A percentile compares a stretch with the other conserved stretches of the same genome.
Evolutionary conservation across 2,329 filamentous ascomycete species (phyloP).

Genomic region (Aspergillus bombycis): DNA sequence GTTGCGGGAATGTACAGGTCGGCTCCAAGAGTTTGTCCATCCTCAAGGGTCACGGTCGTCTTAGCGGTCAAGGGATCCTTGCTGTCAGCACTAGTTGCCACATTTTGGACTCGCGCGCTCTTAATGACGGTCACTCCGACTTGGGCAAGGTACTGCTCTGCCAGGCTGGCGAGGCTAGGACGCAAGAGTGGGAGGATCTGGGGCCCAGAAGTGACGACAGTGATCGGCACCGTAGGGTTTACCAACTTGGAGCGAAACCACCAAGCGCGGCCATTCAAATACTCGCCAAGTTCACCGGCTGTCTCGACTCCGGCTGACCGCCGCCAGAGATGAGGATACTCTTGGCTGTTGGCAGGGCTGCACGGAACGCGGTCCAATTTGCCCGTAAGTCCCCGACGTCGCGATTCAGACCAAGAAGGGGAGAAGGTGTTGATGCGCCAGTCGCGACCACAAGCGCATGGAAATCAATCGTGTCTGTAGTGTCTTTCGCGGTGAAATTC

Average conservation of each 20-base stretch:
- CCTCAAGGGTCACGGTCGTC: slow-evolving; percentile 43
- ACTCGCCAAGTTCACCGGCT: slow-evolving; percentile 56
- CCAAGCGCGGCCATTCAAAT: slow-evolving; percentile 52
- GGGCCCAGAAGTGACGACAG: slow-evolving; percentile 44
- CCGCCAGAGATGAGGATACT: slow-evolving; percentile 46
- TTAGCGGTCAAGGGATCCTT: slow-evolving; percentile 26
- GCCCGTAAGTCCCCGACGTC: slow-evolving; percentile 38
- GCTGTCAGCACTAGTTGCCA: slow-evolving; percentile 32
- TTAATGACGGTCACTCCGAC: slow-evolving; percentile 55
- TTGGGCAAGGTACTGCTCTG: slow-evolving; percentile 46
- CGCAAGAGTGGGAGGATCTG: slow-evolving; percentile 49
- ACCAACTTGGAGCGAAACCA: slow-evolving; percentile 34
- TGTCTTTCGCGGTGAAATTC: not conserved
- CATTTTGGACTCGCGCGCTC: slow-evolving; percentile 40
- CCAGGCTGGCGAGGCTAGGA: slow-evolving; percentile 42
- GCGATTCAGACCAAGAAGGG: slow-evolving; percentile 45
- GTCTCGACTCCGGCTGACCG: slow-evolving; percentile 46
- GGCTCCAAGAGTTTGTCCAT: slow-evolving; percentile 44
- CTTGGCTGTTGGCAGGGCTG: slow-evolving; percentile 43
- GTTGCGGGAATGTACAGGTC: slow-evolving; percentile 55
- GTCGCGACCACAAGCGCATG: slow-evolving; percentile 56
- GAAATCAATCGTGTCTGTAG: slow-evolving; percentile 34
- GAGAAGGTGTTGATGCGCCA: slow-evolving; percentile 51
- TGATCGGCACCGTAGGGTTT: slow-evolving; percentile 47
- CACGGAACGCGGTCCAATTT: slow-evolving; percentile 46